These are phyloP conservation scores for Mycena haematopus DNA, from an alignment of 768 basidiomycete genomes.

Conservation along the genomic window DNA sequence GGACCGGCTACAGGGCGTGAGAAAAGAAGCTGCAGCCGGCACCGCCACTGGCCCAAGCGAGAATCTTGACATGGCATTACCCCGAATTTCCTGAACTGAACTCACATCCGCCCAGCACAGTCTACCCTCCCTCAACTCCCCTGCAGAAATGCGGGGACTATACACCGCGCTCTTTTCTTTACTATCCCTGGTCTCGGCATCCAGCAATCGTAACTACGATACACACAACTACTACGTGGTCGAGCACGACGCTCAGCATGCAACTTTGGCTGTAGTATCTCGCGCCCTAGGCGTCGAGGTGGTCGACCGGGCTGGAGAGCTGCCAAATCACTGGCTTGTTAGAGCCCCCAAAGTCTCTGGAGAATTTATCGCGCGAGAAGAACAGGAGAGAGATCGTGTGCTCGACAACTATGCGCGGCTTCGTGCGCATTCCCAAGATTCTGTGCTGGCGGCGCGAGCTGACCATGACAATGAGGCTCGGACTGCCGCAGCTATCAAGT, in stretches of 20 bases:
- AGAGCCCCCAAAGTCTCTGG: conserved; percentile 52
- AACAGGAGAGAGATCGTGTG: conserved; percentile 50
- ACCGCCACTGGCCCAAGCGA: no score
- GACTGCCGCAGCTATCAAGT: conserved; percentile 52
- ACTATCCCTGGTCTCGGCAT: conserved; percentile 21
- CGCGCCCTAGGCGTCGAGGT: conserved; percentile 76
- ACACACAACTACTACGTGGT: conserved; percentile 85
- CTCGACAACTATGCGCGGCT: conserved; percentile 55
- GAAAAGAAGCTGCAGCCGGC: no score
- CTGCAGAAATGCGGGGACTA: conserved; percentile 12
- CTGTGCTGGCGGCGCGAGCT: conserved; percentile 47
- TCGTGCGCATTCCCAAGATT: conserved; percentile 34
- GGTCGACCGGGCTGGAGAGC: conserved; percentile 87
- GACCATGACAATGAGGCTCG: conserved; percentile 39
- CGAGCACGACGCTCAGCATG: conserved; percentile 62
- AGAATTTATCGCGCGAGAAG: conserved; percentile 39
- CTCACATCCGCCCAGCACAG: no score
- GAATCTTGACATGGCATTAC: no score
- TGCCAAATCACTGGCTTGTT: conserved; percentile 84
- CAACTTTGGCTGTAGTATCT: conserved; percentile 67
- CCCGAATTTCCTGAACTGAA: no score
- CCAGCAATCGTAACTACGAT: conserved; percentile 56
- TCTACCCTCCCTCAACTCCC: neutral
- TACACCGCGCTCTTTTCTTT: conserved; percentile 16
- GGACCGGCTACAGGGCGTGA: no score